A percentile compares a stretch with the other conserved stretches of the same genome.
These are phyloP conservation scores for Podaxis sp. DNA, from an alignment of 768 basidiomycete genomes.

Conservation along the genomic window DNA sequence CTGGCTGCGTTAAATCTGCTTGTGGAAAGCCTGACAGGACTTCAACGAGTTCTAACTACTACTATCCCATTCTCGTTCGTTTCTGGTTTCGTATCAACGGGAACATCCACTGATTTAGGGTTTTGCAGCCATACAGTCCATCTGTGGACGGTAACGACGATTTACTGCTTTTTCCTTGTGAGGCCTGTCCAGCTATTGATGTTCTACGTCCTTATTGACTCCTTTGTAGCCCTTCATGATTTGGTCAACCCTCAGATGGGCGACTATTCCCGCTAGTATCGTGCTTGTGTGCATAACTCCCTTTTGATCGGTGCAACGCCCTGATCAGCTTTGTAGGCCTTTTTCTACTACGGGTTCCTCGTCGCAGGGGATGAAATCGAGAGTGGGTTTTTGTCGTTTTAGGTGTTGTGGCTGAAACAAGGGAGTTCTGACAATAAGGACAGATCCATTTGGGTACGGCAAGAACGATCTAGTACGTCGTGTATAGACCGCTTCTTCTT, in stretches of 20 bases:
- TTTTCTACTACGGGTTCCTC: constrained; percentile 74
- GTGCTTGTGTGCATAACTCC: constrained; percentile 39
- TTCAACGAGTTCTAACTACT: constrained; percentile 73
- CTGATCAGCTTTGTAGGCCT: constrained; percentile 38
- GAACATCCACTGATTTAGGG: background rate
- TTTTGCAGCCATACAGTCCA: constrained; percentile 60
- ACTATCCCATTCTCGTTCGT: constrained; percentile 75
- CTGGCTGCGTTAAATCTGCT: constrained; percentile 50
- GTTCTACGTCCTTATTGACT: background rate
- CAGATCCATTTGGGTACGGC: constrained; percentile 62
- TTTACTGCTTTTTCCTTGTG: constrained; percentile 65
- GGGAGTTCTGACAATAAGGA: background rate
- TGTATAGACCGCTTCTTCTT: constrained; percentile 2
- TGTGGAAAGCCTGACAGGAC: constrained; percentile 64
- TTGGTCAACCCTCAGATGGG: constrained; percentile 51
- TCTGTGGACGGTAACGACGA: constrained; percentile 61
- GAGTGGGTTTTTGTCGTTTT: constrained; percentile 42
- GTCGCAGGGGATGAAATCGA: constrained; percentile 77
- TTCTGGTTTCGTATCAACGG: background rate
- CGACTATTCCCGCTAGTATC: constrained; percentile 65
- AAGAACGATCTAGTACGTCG: constrained; percentile 65
- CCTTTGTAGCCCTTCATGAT: constrained; percentile 61
- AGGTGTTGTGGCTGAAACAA: background rate
- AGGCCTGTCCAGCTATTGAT: constrained; percentile 16
- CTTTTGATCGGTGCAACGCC: constrained; percentile 10